Evolutionary conservation across 192 early-diverging fungal species (phyloP), one percentile per base, ranked within the genome.

Genomic region (Cladochytrium replicatum): DNA sequence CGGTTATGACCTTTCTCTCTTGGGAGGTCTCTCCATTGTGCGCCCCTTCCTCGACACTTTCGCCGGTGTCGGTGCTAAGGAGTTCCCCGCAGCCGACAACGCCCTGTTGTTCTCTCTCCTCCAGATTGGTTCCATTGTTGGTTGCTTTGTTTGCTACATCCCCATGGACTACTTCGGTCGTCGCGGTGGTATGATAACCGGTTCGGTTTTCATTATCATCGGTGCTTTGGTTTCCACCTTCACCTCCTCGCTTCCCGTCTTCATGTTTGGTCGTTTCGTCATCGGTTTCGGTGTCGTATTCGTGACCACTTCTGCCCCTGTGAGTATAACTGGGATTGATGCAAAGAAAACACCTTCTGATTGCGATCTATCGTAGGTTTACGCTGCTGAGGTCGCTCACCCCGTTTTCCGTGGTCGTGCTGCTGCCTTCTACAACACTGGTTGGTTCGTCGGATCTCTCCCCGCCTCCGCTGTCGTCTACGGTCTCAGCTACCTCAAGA

Each of bases 351-450:
- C n/a, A n/a, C n/a, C n/a, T n/a, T n/a, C n/a, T n/a, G n/a, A n/a
- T n/a, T n/a, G n/a, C n/a, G n/a, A n/a, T n/a, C n/a, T n/a, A n/a
- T n/a, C n/a, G n/a, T n/a, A n/a, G n/a, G 48, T 64, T 2, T 60
- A 42, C 26, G 56, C 60, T 3, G 56, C 61, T 11, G 64, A 66
- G 52, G 32, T 70, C 21, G 31, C 65, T 2, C 64, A 71, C 26
- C 64, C 64, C 24, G 52, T 28, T n/a, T 66, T 57, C 42, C 58
- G 64, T 6, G 64, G 64, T 4, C 30, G 55, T 8, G 55, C 50
- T 23, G 50, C 61, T 30, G 67, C 56, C 28, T 39, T 61, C 11
- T 68, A 66, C 63, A 66, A 66, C 56, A 68, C 64, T 21, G 41
- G 50, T 9, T 66, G 64, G 64, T 43, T 28, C 44, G 64, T 68